Evolutionary conservation across 139 green algal species (phyloP).

Genomic region (Micractinium conductrix): DNA sequence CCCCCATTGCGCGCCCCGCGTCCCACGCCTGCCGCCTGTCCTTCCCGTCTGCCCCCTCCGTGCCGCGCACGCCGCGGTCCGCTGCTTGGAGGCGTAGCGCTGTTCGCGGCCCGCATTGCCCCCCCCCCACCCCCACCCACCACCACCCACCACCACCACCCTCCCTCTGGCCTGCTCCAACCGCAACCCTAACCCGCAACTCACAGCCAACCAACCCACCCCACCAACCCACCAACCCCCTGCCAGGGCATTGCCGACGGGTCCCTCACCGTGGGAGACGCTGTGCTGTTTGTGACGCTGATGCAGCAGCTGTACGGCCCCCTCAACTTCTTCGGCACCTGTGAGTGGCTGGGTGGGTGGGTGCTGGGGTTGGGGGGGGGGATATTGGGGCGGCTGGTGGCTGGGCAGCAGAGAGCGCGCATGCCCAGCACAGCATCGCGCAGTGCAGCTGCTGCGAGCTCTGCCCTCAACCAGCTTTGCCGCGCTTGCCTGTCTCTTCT

Average conservation of each 20-base stretch:
- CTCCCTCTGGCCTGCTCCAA: too few relatives aligned
- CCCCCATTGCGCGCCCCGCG: too few relatives aligned
- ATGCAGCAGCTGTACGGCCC: slow-evolving; percentile 90
- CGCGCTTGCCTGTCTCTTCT: background rate
- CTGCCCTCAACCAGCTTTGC: background rate
- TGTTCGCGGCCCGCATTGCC: background rate
- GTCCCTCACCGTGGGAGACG: slow-evolving; percentile 81
- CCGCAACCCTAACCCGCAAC: too few relatives aligned
- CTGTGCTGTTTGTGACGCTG: slow-evolving; percentile 86
- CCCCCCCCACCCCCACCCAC: background rate
- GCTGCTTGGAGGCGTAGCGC: background rate
- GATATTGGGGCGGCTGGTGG: background rate
- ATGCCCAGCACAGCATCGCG: too few relatives aligned
- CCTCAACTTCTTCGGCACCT: slow-evolving; percentile 89
- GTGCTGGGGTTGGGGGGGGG: background rate
- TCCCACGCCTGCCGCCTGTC: background rate
- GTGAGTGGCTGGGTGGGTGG: slow-evolving; percentile 3
- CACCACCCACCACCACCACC: background rate
- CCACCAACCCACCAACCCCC: background rate
- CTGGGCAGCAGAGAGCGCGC: too few relatives aligned
- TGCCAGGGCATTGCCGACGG: slow-evolving; percentile 56
- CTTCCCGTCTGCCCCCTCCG: background rate
- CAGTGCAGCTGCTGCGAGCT: background rate
- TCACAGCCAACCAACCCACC: background rate
- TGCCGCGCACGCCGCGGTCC: background rate